Evolutionary conservation across 2,329 filamentous ascomycete genomes (phyloP).

Genomic region (Neocatenulostroma microsporum): DNA sequence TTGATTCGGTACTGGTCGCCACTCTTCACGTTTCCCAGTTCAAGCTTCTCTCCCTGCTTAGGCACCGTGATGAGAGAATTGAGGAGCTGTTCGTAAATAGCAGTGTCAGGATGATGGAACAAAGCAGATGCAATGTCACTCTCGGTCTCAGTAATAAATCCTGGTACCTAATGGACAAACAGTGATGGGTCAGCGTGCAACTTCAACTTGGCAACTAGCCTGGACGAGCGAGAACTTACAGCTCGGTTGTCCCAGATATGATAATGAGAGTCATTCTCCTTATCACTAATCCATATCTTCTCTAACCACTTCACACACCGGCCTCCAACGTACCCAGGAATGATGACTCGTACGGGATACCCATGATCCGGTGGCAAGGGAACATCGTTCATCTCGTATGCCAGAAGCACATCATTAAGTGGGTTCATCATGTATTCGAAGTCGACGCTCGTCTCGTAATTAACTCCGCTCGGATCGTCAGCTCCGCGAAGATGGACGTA

Average conservation of each 20-base stretch:
- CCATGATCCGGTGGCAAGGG: constrained; percentile 37
- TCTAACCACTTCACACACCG: constrained; percentile 37
- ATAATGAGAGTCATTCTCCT: constrained; percentile 37
- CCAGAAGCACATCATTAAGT: constrained; percentile 45
- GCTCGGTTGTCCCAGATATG: constrained; percentile 47
- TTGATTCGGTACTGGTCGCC: constrained; percentile 39
- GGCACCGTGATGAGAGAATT: constrained; percentile 43
- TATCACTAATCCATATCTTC: constrained; percentile 33
- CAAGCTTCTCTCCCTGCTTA: constrained; percentile 39
- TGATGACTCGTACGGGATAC: constrained; percentile 34
- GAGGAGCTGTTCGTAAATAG: constrained; percentile 43
- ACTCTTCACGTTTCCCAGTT: constrained; percentile 30
- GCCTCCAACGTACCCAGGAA: constrained; percentile 37
- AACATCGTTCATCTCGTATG: constrained; percentile 45
- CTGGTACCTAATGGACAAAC: too few relatives aligned
- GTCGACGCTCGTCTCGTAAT: constrained; percentile 42
- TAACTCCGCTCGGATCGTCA: constrained; percentile 40
- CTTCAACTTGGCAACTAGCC: too few relatives aligned
- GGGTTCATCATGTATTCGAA: constrained; percentile 43
- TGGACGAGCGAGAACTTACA: too few relatives aligned
- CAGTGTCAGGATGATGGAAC: constrained; percentile 42
- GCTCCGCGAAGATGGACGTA: constrained; percentile 47
- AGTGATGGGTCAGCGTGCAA: too few relatives aligned
- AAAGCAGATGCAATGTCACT: constrained; percentile 41
- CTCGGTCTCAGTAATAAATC: constrained; percentile 43